Base-by-base conservation (phyloP, 257 asterid genomes). In the Gynochthodes officinalis region DNA sequence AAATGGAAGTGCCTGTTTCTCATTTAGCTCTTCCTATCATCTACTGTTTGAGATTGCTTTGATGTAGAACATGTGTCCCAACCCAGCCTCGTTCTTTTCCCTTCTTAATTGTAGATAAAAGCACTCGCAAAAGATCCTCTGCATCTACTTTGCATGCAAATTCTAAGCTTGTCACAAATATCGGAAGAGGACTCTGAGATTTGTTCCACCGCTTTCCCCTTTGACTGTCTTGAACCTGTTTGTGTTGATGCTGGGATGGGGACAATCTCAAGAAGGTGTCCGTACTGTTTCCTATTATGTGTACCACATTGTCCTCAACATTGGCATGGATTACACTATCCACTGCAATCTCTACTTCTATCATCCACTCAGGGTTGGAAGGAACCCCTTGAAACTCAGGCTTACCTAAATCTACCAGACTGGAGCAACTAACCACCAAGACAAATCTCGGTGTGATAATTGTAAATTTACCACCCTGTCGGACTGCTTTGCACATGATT, bases 321-420 rank as follows among this genome's bases (percentile, higher is more conserved):
- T 89, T 96, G n/a, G 88, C 96, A 75, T 88, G 93, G 67, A 91
- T 89, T 64, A 91, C 84, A 77, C 88, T 86, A 64, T 91, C 97
- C 75, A 88, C 54, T 71, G 89, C 85, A 2, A 93, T 88, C 67
- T 86, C 89, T 32, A 89, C 80, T 64, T 86, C 83, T 42, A 89
- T 67, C 73, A 55, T 83, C 96, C 96, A 94, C 72, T 89, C 78
- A 7, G 89, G 96, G 71, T 87, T 89, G 8, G 95, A 83, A 3
- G 95, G 93, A 71, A 94, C 92, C 76, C 99, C 99, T 80, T 74
- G 81, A 64, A 88, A 91, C 49, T 78, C 73, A 25, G 96, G 89
- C 76, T 80, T 79, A 49, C 88, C 91, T 32, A 88, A 83, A 70
- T 82, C 83, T 32, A 78, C 77, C 52, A 94, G 73, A 73, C 88